phyloP scores from a whole-genome alignment of 208 protist species.

The Trypanosoma scelopori region DNA sequence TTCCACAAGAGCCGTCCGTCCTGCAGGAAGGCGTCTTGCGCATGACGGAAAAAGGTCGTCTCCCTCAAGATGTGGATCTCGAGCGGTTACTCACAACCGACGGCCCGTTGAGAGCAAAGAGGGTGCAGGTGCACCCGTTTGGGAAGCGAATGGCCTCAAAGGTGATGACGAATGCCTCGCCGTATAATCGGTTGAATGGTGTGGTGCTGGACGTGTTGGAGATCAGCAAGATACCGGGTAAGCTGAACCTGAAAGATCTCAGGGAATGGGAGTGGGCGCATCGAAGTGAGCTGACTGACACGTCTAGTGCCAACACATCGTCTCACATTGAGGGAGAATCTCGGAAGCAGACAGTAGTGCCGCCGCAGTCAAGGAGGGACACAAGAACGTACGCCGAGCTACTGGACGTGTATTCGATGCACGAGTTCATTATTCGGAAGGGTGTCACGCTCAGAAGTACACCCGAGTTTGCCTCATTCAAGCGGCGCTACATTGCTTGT shows the following conservation, averaged over 20 bases:
- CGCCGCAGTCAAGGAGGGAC: conserved; percentile 43
- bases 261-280: conserved; percentile 67
- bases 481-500: conserved; percentile 68
- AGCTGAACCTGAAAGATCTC: conserved; percentile 75
- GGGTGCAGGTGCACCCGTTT: conserved; percentile 36
- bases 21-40: conserved; percentile 36
- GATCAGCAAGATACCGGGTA: conserved; percentile 68
- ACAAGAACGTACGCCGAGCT: conserved; percentile 90
- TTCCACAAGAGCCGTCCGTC: not conserved
- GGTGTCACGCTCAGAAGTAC: conserved; percentile 84
- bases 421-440: conserved; percentile 94
- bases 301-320: conserved; percentile 2
- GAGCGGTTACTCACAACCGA: conserved; percentile 62
- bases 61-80: conserved; percentile 52
- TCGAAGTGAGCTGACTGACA: not conserved
- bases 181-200: conserved; percentile 54
- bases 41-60: conserved; percentile 44
- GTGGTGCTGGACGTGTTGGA: conserved; percentile 74
- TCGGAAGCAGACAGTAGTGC: not conserved
- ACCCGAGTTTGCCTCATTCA: conserved; percentile 91
- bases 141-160: conserved; percentile 1
- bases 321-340: not conserved
- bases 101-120: conserved; percentile 50
- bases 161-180: conserved; percentile 71
- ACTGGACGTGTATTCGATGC: conserved; percentile 93